phyloP scores from a whole-genome alignment of 495 filamentous ascomycete species.

The Xanthoparmelia taractica region DNA sequence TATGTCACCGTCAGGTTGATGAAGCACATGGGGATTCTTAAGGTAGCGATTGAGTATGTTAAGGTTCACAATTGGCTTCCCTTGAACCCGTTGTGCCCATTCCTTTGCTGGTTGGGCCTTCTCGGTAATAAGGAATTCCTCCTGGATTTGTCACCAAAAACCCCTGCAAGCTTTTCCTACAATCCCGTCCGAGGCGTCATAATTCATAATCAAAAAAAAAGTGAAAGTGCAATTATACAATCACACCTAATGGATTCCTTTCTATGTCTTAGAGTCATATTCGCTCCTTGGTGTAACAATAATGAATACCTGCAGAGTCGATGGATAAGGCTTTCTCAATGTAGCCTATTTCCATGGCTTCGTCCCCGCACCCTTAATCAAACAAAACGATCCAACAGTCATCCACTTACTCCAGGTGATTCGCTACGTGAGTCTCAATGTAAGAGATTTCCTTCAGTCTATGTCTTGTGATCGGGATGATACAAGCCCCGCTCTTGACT shows the following conservation, averaged over 20 bases:
- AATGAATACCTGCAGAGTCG: not conserved
- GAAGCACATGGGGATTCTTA: too few relatives aligned
- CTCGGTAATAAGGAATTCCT: not conserved
- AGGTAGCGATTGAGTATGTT: too few relatives aligned
- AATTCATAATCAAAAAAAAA: too few relatives aligned
- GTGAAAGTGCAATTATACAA: not conserved
- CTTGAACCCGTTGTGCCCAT: too few relatives aligned
- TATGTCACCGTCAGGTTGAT: not conserved
- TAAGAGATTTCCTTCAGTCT: not conserved
- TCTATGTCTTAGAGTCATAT: not conserved
- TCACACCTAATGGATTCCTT: not conserved
- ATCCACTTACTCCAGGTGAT: not conserved
- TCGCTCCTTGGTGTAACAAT: not conserved
- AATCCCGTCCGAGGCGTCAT: not conserved
- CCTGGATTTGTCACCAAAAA: not conserved
- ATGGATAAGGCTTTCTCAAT: not conserved
- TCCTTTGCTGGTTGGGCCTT: not conserved
- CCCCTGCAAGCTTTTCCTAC: not conserved
- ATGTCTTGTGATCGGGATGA: not conserved
- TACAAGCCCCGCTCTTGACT: not conserved
- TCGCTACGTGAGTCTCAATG: not conserved
- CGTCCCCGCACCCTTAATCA: not conserved
- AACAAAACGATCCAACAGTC: not conserved
- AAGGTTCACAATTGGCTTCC: too few relatives aligned
- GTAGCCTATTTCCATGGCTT: not conserved